These are phyloP conservation scores for Mucor circinelloides DNA, from an alignment of 371 early-diverging fungal species.

Conservation along the genomic window DNA sequence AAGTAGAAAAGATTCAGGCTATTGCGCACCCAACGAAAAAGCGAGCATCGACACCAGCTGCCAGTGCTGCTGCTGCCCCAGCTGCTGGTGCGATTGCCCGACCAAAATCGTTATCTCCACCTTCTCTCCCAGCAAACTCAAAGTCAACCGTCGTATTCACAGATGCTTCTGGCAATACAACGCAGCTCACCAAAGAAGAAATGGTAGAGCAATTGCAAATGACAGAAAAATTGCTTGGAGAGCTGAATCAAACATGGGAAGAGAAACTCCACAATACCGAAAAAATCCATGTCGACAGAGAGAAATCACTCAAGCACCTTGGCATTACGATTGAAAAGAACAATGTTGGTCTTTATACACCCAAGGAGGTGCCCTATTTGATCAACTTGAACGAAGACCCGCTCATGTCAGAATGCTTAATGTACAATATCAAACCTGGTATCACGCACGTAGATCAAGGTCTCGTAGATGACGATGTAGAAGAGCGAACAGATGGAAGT, in stretches of 20 bases:
- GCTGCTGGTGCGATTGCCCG: background rate
- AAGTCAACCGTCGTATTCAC: constrained; percentile 44
- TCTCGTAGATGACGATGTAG: constrained; percentile 31
- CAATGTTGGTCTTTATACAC: constrained; percentile 75
- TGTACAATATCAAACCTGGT: constrained; percentile 80
- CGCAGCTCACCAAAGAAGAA: constrained; percentile 55
- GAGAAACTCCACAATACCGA: constrained; percentile 75
- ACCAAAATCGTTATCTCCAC: constrained; percentile 1
- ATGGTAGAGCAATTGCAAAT: constrained; percentile 77
- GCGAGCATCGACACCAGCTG: background rate
- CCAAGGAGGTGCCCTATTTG: constrained; percentile 80
- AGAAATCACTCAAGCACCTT: constrained; percentile 71
- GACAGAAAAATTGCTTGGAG: constrained; percentile 80
- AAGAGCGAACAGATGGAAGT: constrained; percentile 1
- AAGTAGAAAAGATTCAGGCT: constrained; percentile 16
- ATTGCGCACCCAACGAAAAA: constrained; percentile 20
- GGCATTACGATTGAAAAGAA: constrained; percentile 74
- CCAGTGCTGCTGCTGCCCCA: background rate
- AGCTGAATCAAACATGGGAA: constrained; percentile 81
- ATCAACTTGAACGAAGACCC: constrained; percentile 89
- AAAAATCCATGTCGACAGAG: constrained; percentile 69
- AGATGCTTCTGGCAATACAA: constrained; percentile 46
- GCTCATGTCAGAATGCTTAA: constrained; percentile 81
- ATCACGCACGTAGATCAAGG: constrained; percentile 68
- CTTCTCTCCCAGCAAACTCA: background rate